phyloP scores from a whole-genome alignment of 768 basidiomycete genomes.

The Boletus barrowsii region DNA sequence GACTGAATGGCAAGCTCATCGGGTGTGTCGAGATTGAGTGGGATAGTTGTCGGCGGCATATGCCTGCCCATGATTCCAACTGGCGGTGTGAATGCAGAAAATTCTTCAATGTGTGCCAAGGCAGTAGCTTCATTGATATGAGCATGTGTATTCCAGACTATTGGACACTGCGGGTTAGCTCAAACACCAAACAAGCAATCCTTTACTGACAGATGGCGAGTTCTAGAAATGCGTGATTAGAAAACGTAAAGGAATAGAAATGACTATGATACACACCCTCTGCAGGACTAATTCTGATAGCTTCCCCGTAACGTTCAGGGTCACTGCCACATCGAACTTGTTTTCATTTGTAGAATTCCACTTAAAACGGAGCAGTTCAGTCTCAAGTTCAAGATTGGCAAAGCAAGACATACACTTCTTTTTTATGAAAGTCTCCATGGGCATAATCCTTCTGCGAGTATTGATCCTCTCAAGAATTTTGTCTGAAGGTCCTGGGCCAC shows the following conservation, averaged over 20 bases:
- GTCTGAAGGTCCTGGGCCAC: conserved; percentile 60
- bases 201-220: conserved; percentile 62
- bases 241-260: not conserved
- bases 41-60: not conserved
- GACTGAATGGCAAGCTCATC: conserved; percentile 71
- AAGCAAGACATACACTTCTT: conserved; percentile 57
- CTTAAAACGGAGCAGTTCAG: conserved; percentile 34
- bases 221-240: conserved; percentile 39
- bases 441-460: conserved; percentile 65
- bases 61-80: conserved; percentile 23
- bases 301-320: conserved; percentile 47
- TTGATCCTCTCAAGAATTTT: conserved; percentile 57
- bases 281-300: conserved; percentile 63
- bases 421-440: conserved; percentile 74
- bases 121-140: conserved; percentile 55
- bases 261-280: conserved; percentile 48
- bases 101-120: conserved; percentile 53
- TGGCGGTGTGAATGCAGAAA: conserved; percentile 48
- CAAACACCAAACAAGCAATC: not conserved
- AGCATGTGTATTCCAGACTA: conserved; percentile 81
- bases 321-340: conserved; percentile 54
- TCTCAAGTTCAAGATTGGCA: not conserved
- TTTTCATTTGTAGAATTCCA: conserved; percentile 73
- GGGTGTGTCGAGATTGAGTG: conserved; percentile 55
- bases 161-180: conserved; percentile 1